Evolutionary conservation across 805 yeast genomes (phyloP), one percentile per base, ranked within the genome.

Genomic region (Grigorovia yakushimaensis): DNA sequence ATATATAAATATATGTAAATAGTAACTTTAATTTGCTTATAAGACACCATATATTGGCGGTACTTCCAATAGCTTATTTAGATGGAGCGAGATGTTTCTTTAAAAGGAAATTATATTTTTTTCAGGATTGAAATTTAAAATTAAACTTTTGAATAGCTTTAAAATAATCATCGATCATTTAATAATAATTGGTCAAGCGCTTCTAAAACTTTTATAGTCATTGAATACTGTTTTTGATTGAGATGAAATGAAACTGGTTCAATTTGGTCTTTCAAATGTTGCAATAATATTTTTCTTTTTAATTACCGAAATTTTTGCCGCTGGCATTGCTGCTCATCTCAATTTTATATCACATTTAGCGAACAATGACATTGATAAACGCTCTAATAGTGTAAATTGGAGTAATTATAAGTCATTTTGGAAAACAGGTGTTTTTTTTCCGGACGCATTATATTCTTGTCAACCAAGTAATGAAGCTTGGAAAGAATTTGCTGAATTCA

Each of bases 361-460:
- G 38, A 50, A 60, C 44, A 47, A 47, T 15, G 47, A 50, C 0
- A 74, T 78, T 0, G 47, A 51, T 2, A 9, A 41, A 3, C 37
- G 19, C 8, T 18, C 8, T 2, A 24, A 18, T 11, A 27, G 15
- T 8, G 15, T 33, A 33, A 67, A 67, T 4, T 48, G 72, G 2
- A 55, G 60, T 23, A 53, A 51, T 3, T 59, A 56, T 24, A 41
- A 55, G 2, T 58, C 69, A 3, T 69, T 61, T 42, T 52, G 73
- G n/a, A 61, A 76, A 15, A 73, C 83, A 0, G 88, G 88, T 0
- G 72, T 84, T 0, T 82, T 82, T 57, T 78, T 76, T 55, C 88
- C 88, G 0, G 88, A 82, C 58, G 77, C 83, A 0, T 76, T 81
- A 55, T 82, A 82, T 60, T 69, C 74, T 35, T 82, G 88, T 59